Percentiles rank a stretch among this genome's conserved stretches.
Conservation (phyloP, 495 filamentous ascomycete genomes). For the Penicillium dipodomyicola region DNA sequence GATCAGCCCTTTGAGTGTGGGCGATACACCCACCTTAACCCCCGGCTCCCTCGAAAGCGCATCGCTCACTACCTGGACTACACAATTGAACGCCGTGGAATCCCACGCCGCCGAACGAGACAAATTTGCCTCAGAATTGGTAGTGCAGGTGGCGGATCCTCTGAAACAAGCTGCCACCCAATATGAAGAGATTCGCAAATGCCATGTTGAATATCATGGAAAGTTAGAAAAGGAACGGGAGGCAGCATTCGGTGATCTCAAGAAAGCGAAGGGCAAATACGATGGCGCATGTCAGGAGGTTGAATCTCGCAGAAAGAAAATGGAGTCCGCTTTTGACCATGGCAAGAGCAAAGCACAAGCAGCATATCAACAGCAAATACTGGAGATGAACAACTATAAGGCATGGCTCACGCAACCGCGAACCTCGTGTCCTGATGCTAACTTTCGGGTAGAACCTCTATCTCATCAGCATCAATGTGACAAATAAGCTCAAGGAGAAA, state of each 20-base stretch:
- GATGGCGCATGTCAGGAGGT: constrained; percentile 92
- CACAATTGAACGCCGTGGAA: constrained; percentile 86
- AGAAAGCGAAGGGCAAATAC: constrained; percentile 90
- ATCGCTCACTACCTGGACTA: constrained; percentile 94
- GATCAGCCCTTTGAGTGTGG: constrained; percentile 83
- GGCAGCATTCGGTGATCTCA: constrained; percentile 73
- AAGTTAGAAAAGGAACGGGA: constrained; percentile 92
- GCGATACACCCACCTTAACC: constrained; percentile 88
- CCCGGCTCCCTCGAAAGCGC: constrained; percentile 95
- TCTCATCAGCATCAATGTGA: constrained; percentile 88
- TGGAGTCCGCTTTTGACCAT: constrained; percentile 84
- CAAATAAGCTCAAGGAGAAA: constrained; percentile 93
- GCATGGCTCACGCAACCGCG: constrained; percentile 28
- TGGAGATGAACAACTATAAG: constrained; percentile 96
- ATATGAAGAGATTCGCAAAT: constrained; percentile 92
- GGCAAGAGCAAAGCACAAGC: constrained; percentile 78
- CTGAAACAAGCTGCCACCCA: constrained; percentile 65
- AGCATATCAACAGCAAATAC: constrained; percentile 82
- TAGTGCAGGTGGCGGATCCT: constrained; percentile 78
- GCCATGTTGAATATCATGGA: constrained; percentile 79
- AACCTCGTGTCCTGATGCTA: background rate
- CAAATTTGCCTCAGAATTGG: constrained; percentile 68
- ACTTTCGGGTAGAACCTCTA: constrained; percentile 73
- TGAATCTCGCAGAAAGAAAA: constrained; percentile 90
- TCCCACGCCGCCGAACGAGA: constrained; percentile 88